Base-by-base conservation (phyloP, 352 stramenopile species). In the Globisporangium middletonii region DNA sequence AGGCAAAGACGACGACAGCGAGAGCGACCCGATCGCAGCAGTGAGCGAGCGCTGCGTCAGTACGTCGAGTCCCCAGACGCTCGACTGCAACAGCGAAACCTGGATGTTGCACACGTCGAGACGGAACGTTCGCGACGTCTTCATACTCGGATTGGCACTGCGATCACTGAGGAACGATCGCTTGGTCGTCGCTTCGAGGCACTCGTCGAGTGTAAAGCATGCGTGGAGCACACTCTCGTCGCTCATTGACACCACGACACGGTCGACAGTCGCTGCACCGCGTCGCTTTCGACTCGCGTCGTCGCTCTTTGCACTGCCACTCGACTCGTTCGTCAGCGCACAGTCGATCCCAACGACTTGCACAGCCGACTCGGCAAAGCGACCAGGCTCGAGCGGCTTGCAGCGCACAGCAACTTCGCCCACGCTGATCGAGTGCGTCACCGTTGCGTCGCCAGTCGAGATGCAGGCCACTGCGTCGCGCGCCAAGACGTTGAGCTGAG, bases 21-120 rank as follows among this genome's bases (percentile, higher is more conserved):
- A 50, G 16, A 64, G 13, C 4, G 59, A 64, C 3, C 27, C 43
- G 8, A 64, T 45, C 11, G 49, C 52, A 45, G 45, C 45, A 2
- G 53, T 49, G 50, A 86, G 8, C 16, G 63, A 49, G 59, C 78
- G 68, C 43, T 55, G 33, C 18, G 76, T 57, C 9, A 69, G 56
- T 53, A 71, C 65, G 18, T 60, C 53, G n/a, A 69, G 49, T 2
- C 52, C 55, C 26, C 53, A 62, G 30, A 47, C 57, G 53, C 57
- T 64, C 19, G 55, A 56, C 44, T 76, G 42, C 43, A 47, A 64
- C 8, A 55, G 62, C 1, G 63, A 75, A 27, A 63, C 62, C 12
- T 42, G 28, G 46, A 53, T 37, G 9, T 51, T 47, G 42, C 62
- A 73, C 33, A 65, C 44, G 54, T 86, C 71, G 53, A 76, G 63